These are phyloP conservation scores for Tetrahymena borealis DNA, from an alignment of 73 alveolate genomes.

Conservation along the genomic window DNA sequence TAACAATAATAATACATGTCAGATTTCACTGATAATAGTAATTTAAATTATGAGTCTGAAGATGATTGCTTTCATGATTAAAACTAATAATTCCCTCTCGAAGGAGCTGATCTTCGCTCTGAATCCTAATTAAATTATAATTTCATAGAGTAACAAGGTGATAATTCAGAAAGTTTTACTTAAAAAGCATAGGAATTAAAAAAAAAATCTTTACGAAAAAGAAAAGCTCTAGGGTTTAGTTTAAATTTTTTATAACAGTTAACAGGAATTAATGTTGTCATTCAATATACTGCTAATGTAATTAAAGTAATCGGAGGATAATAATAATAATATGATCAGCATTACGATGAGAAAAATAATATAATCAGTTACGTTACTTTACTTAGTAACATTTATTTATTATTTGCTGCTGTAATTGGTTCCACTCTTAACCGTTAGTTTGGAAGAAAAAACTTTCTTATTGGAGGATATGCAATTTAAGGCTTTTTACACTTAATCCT, in stretches of 20 bases:
- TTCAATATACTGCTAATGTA: not conserved
- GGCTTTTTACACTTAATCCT: not conserved
- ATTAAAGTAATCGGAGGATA: too few relatives aligned
- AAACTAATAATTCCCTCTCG: not conserved
- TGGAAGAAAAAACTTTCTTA: not conserved
- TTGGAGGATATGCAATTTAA: not conserved
- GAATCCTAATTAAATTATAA: not conserved
- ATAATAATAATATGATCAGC: too few relatives aligned
- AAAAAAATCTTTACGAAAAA: not conserved
- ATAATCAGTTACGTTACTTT: not conserved
- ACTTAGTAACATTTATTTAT: not conserved
- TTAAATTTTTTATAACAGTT: not conserved
- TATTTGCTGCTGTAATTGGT: not conserved
- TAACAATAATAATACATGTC: not conserved
- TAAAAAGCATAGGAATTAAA: not conserved
- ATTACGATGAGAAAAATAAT: not conserved
- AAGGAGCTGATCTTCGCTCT: not conserved
- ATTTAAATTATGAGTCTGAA: not conserved
- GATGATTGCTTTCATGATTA: not conserved
- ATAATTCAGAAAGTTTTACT: not conserved
- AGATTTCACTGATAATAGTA: not conserved
- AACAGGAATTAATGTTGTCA: not conserved
- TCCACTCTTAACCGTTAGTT: not conserved
- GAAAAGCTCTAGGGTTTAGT: not conserved
- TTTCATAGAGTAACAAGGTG: not conserved